Evolutionary conservation across 805 yeast species (phyloP), one percentile per base, ranked within the genome.

Genomic region (Candida qinlingensis): DNA sequence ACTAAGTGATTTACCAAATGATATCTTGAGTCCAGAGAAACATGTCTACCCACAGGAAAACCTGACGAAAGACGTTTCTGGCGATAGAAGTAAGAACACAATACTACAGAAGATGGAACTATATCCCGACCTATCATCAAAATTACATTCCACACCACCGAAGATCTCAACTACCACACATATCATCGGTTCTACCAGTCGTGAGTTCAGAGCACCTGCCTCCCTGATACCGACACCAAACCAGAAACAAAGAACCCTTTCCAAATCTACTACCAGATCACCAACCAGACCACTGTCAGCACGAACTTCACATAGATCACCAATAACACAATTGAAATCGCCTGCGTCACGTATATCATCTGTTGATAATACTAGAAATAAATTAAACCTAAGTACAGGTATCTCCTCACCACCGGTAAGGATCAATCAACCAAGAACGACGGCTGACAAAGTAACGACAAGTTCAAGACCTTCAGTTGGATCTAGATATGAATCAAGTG

Each of bases 1-100:
- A 4, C 13, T 46, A 13, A 58, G 60, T 42, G 58, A 50, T 11
- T 39, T 57, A 34, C 64, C 64, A 0, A 47, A 44, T 48, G 64
- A 60, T 30, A 41, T 60, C 8, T 27, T 59, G 13, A 58, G 62
- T 39, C 64, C 64, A 7, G 64, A 60, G 45, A 60, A 56, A 41
- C 60, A 56, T 29, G 19, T 44, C 0, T 57, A 57, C 39, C 58
- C 59, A 9, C 7, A 38, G 13, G 57, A 57, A n/a, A 52, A 57
- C 25, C 13, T 54, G 6, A 31, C 52, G 27, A 51, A 25, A 36
- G 30, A 33, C 2, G 28, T n/a, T 11, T 39, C 30, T 12, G 30
- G 12, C 6, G 34, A 26, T 10, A 31, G 28, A 36, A 44, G 28
- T 12, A 38, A 13, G 9, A 36, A 26, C 10, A 47, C 49, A 3